Evolutionary conservation across 1,284 basidiomycete genomes (phyloP), one percentile per base, ranked within the genome.

Genomic region (Microbotryum intermedium): DNA sequence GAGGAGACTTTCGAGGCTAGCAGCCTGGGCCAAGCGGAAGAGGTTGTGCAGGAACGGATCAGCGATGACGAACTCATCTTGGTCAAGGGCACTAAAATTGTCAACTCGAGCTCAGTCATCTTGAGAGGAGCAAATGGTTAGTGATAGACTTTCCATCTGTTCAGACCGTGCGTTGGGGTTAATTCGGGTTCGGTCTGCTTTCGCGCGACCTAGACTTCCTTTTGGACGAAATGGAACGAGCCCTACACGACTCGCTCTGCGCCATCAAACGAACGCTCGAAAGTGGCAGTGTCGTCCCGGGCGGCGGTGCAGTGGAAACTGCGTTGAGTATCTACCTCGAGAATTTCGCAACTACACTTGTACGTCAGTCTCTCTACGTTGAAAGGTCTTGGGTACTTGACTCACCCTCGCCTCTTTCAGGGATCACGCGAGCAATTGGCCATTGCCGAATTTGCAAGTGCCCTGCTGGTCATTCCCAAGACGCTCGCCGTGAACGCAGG

Each of bases 161-260:
- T 6, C 34, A 18, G 6, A 16, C 34, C 13, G 34, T 39, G 34
- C 13, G 1, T 16, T 3, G 34, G 34, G 11, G 34, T 16, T 39
- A 16, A 39, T 39, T 39, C 34, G 1, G 6, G 11, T 6, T 18
- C 10, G 52, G 47, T 21, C 34, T 18, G 34, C 11, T 39, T 16
- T 39, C 10, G 2, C 34, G 13, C 18, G 34, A 16, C 13, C 9
- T 56, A 72, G 95, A 99, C 77, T 98, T 97, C 76, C 90, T 98
- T 87, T 79, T 98, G 67, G 95, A 99, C 76, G 95, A 99, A 80
- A 98, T 98, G 95, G 95, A 99, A 78, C 81, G 95, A 42, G 85
- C 91, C 1, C 76, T 99, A 69, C 95, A 99, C 74, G 95, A 99
- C 76, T 88, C 90, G 1, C 77, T 98, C 59, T 93, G 87, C 47